Base-by-base conservation (phyloP, 192 early-diverging fungal species). In the Paraglomus brasilianum region DNA sequence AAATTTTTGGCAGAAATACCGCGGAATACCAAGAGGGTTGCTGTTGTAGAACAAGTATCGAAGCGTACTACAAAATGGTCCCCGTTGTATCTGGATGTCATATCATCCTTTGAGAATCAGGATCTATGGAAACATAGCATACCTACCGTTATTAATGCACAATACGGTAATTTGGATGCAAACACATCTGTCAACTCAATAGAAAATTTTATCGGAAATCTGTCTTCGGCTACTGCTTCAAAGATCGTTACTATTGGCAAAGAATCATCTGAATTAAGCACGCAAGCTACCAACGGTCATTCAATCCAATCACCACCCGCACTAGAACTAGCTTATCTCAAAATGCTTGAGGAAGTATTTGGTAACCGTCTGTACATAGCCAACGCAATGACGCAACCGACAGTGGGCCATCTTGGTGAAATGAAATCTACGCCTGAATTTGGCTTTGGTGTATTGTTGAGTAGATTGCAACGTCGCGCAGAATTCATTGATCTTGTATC, bases 71-170 rank as follows among this genome's bases (percentile, higher is more conserved):
- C 84, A 58, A 75, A 83, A 22, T 93, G 89, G 87, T 91, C 89
- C 22, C 89, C 91, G 36, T 76, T 96, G 49, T 92, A 93, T 81
- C 80, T 94, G 42, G 94, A 96, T 73, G 85, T 96, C 53, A 86
- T 89, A 0, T 82, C 90, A 21, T 80, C 86, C 15, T 88, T 91
- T 72, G 85, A 89, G 61, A 72, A 87, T 43, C 50, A 56, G 8
- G 64, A 50, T 5, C 66, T 73, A n/a, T 88, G 82, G 85, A 66
- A 78, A 1, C 80, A 70, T 10, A 59, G 77, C 56, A 63, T 69
- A 36, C 77, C 74, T 36, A 71, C 71, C 42, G 69, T 88, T 58
- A 51, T 61, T 7, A 85, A 80, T 61, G 83, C 81, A 17, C 75
- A 75, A 48, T 84, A 79, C 74, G 80, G 80, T 58, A 78, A 62